Conservation (phyloP, 768 basidiomycete species). For the Ramaria rubella region DNA sequence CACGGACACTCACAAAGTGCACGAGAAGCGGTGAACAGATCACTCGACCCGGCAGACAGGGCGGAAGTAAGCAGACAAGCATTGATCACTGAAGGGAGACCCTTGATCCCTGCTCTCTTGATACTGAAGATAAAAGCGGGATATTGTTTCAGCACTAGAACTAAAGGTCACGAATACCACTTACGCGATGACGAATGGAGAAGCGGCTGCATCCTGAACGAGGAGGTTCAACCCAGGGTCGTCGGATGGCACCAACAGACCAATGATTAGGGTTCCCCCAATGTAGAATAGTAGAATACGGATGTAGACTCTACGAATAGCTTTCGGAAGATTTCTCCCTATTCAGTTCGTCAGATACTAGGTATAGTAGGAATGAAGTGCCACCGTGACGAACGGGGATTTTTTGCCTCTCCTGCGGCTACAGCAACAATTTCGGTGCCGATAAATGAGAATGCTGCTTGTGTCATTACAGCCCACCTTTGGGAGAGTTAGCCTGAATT, state of each 20-base stretch:
- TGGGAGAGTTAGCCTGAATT: slow-evolving; percentile 28
- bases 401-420: slow-evolving; percentile 86
- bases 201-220: slow-evolving; percentile 36
- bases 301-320: slow-evolving; percentile 62
- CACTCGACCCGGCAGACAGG: slow-evolving; percentile 36
- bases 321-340: slow-evolving; percentile 55
- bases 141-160: no score
- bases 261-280: slow-evolving; percentile 13
- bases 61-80: slow-evolving; percentile 34
- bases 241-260: slow-evolving; percentile 43
- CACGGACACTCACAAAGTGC: slow-evolving; percentile 22
- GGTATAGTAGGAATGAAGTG: no score
- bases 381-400: slow-evolving; percentile 48
- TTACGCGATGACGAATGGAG: slow-evolving; percentile 52
- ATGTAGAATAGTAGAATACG: slow-evolving; percentile 79
- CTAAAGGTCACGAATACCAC: neutral
- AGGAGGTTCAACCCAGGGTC: slow-evolving; percentile 36
- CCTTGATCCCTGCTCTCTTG: slow-evolving; percentile 49
- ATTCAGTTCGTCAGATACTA: no score
- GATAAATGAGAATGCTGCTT: slow-evolving; percentile 90
- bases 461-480: slow-evolving; percentile 34
- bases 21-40: slow-evolving; percentile 34
- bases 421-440: slow-evolving; percentile 93
- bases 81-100: slow-evolving; percentile 34
- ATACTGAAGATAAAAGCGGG: slow-evolving; percentile 24